A percentile compares a stretch with the other conserved stretches of the same genome.
These are phyloP conservation scores for Rhinocladiella similis DNA, from an alignment of 2,329 filamentous ascomycete species.

Conservation along the genomic window DNA sequence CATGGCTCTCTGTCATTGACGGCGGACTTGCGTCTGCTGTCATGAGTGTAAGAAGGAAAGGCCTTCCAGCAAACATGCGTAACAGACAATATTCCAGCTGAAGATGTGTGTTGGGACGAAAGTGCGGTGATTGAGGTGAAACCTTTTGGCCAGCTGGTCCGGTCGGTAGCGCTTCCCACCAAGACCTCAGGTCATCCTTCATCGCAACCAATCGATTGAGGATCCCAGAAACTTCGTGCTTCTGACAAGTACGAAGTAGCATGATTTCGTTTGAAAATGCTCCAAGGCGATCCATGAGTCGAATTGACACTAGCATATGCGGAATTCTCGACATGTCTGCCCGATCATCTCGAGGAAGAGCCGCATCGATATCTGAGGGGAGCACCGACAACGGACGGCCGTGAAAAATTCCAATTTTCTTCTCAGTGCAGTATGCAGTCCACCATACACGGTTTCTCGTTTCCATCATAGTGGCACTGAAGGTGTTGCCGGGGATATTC, in stretches of 20 bases:
- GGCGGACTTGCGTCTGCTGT: neutral
- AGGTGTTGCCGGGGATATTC: constrained; percentile 48
- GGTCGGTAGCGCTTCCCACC: constrained; percentile 44
- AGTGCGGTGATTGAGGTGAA: constrained; percentile 41
- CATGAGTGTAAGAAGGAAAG: constrained; percentile 49
- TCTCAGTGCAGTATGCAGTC: constrained; percentile 59
- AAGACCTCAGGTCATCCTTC: constrained; percentile 42
- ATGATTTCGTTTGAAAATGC: constrained; percentile 44
- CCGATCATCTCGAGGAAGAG: constrained; percentile 48
- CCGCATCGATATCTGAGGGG: constrained; percentile 55
- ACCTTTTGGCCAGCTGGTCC: constrained; percentile 43
- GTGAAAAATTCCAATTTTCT: constrained; percentile 58
- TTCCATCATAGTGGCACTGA: constrained; percentile 52
- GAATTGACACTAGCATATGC: constrained; percentile 51
- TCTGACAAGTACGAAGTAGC: constrained; percentile 40
- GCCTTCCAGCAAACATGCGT: constrained; percentile 55
- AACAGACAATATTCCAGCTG: constrained; percentile 56
- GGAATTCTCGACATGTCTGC: neutral
- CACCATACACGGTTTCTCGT: constrained; percentile 59
- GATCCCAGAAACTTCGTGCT: constrained; percentile 41
- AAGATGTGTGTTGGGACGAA: constrained; percentile 53
- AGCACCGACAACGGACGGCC: constrained; percentile 57
- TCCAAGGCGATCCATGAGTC: constrained; percentile 43
- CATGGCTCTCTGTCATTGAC: neutral
- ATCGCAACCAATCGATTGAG: constrained; percentile 41